These are phyloP conservation scores for Quercus alba DNA, from an alignment of 306 rosid genomes.

Conservation along the genomic window DNA sequence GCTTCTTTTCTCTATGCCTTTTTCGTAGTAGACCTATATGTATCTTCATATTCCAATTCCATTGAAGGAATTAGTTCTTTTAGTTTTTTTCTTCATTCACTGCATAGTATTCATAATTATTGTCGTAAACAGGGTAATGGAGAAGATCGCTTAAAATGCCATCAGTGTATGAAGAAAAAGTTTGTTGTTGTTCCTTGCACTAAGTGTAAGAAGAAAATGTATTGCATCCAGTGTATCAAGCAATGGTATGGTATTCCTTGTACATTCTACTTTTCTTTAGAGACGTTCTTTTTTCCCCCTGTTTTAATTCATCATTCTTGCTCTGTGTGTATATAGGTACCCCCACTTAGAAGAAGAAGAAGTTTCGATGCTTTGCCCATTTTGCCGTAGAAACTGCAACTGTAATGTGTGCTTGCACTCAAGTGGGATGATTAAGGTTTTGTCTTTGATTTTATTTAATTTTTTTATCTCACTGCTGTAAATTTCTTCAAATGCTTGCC, in stretches of 20 bases:
- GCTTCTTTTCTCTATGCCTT: conserved; percentile 8
- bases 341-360: conserved; percentile 51
- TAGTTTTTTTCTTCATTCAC: neutral
- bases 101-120: conserved; percentile 13
- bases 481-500: conserved; percentile 5
- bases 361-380: conserved; percentile 58
- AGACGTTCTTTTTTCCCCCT: neutral
- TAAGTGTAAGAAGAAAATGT: conserved; percentile 50
- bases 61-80: neutral
- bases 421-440: conserved; percentile 62
- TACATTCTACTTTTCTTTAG: neutral
- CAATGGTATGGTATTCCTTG: conserved; percentile 47
- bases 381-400: conserved; percentile 68
- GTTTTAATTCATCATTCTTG: conserved; percentile 15
- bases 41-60: neutral
- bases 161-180: conserved; percentile 62
- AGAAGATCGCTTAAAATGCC: conserved; percentile 43
- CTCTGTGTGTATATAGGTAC: conserved; percentile 45
- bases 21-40: neutral
- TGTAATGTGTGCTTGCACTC: conserved; percentile 73
- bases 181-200: conserved; percentile 47
- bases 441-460: neutral
- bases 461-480: neutral
- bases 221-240: conserved; percentile 60
- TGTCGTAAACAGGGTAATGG: conserved; percentile 30